phyloP scores from a whole-genome alignment of 257 asterid species.

The Lantana camara region DNA sequence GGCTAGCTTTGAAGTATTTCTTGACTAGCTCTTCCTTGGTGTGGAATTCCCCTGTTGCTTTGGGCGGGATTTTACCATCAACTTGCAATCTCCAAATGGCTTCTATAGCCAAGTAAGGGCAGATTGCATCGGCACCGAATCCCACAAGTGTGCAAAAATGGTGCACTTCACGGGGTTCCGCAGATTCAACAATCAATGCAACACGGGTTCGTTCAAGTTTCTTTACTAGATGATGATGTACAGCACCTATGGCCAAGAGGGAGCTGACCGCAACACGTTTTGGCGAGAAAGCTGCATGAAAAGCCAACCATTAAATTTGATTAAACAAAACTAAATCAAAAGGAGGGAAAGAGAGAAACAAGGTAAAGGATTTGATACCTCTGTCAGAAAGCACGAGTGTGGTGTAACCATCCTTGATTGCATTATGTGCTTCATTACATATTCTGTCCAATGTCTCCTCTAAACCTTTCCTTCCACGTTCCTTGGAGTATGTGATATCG shows the following conservation, averaged over 20 bases:
- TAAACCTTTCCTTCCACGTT: conserved; percentile 78
- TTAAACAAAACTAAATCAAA: conserved; percentile 6
- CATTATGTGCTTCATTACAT: conserved; percentile 84
- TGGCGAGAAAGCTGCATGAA: conserved; percentile 70
- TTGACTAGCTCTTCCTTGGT: conserved; percentile 83
- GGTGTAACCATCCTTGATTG: conserved; percentile 90
- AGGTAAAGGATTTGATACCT: conserved; percentile 49
- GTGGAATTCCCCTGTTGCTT: conserved; percentile 79
- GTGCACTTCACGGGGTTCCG: conserved; percentile 99
- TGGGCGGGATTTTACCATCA: conserved; percentile 97
- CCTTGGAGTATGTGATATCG: conserved; percentile 79
- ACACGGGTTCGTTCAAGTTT: conserved; percentile 95
- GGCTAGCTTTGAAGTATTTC: conserved; percentile 81
- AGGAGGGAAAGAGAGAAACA: neutral
- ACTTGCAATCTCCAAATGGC: conserved; percentile 95
- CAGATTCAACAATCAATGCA: conserved; percentile 89
- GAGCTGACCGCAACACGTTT: conserved; percentile 93
- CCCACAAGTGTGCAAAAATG: conserved; percentile 98
- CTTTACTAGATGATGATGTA: conserved; percentile 94
- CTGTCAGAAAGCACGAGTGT: conserved; percentile 90
- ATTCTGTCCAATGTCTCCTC: conserved; percentile 90
- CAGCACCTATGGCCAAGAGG: conserved; percentile 95
- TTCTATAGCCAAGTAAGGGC: conserved; percentile 93
- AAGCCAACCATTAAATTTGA: conserved; percentile 1
- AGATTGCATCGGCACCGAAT: conserved; percentile 97